Conservation (phyloP, 2,329 filamentous ascomycete genomes). For the Alternaria longipes region DNA sequence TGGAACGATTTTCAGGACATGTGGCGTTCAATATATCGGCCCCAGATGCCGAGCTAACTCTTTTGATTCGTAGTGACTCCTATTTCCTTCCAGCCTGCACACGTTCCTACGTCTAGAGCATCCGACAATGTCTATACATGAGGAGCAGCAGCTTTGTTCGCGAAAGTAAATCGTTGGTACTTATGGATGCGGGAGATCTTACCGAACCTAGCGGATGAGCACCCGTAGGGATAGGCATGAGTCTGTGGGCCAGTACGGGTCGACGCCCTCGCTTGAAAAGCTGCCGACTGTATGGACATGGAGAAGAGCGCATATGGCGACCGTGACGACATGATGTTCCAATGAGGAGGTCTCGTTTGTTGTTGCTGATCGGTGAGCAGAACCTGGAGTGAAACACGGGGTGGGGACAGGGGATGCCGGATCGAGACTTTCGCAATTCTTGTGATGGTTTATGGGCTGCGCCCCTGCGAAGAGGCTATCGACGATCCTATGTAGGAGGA, state of each 20-base stretch:
- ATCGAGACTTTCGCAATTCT: slow-evolving; percentile 1
- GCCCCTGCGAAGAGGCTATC: slow-evolving; percentile 4
- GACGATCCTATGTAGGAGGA: slow-evolving; percentile 7
- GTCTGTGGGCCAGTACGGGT: neutral
- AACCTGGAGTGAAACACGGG: slow-evolving; percentile 13
- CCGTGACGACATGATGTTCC: slow-evolving; percentile 8
- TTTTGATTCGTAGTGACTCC: neutral
- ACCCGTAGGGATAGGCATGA: neutral
- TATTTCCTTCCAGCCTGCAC: neutral
- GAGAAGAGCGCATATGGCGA: slow-evolving; percentile 9
- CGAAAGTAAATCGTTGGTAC: neutral
- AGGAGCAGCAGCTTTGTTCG: neutral
- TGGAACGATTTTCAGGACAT: neutral
- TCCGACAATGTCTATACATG: neutral
- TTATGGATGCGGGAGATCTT: neutral
- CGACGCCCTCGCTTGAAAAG: neutral
- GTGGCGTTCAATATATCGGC: slow-evolving; percentile 1
- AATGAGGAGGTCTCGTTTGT: slow-evolving; percentile 6
- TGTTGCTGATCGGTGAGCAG: slow-evolving; percentile 23
- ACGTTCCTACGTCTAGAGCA: neutral
- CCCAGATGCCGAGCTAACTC: neutral
- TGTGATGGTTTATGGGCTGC: neutral
- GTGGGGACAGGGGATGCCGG: slow-evolving; percentile 7
- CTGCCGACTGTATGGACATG: neutral
- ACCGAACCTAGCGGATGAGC: neutral